phyloP scores from a whole-genome alignment of 805 yeast species.

The Starmerella asiatica region DNA sequence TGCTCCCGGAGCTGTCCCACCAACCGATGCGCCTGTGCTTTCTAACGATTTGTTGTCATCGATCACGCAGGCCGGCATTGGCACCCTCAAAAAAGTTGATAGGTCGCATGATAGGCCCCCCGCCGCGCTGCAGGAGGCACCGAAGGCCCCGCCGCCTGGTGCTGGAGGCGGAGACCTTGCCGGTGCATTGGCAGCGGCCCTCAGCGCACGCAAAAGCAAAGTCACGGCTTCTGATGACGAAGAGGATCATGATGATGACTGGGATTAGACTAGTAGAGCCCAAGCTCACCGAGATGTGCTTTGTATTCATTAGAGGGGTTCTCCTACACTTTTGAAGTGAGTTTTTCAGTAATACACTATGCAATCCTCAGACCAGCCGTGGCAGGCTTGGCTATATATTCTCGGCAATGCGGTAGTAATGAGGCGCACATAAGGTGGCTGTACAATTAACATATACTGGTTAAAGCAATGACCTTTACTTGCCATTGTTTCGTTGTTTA shows the following conservation, averaged over 20 bases:
- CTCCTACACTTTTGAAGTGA: no score
- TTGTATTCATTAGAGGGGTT: no score
- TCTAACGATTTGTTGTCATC: conserved; percentile 48
- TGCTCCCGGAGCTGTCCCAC: conserved; percentile 40
- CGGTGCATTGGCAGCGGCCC: conserved; percentile 78
- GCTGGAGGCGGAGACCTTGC: conserved; percentile 41
- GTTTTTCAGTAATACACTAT: no score
- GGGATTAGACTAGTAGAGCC: conserved; percentile 33
- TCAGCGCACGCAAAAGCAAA: conserved; percentile 66
- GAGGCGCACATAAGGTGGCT: no score
- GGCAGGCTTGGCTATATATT: no score
- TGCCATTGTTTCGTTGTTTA: no score
- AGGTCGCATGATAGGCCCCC: conserved; percentile 75
- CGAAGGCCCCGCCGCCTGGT: conserved; percentile 27
- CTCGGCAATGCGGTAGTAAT: no score
- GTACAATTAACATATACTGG: no score
- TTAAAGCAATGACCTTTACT: no score
- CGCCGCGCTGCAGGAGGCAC: conserved; percentile 53
- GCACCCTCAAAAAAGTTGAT: conserved; percentile 60
- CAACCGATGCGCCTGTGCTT: conserved; percentile 7
- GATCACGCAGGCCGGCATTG: conserved; percentile 67
- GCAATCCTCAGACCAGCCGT: background rate
- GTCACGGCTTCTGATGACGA: conserved; percentile 74
- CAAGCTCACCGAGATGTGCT: no score
- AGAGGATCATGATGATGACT: conserved; percentile 64